Percentiles rank a stretch among this genome's conserved stretches.
These are phyloP conservation scores for Tuctoria greenei DNA, from an alignment of 176 grass and related monocot genomes.

Conservation along the genomic window DNA sequence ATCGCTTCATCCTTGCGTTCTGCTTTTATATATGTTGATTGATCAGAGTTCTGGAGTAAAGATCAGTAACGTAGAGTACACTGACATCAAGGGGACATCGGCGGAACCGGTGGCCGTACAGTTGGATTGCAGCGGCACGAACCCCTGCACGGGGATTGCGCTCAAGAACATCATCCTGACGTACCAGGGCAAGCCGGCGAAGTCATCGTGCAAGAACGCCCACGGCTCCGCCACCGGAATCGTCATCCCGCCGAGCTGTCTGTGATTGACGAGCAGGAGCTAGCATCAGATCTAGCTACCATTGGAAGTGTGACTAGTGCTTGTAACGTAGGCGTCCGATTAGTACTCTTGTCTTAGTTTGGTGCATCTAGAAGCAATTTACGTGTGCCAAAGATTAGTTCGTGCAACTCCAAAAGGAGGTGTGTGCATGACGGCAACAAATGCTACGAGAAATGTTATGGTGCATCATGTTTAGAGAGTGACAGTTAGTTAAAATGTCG, in stretches of 20 bases:
- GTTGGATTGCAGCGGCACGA: slow-evolving; percentile 62
- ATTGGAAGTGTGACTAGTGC: no score
- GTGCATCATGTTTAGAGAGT: no score
- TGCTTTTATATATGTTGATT: neutral
- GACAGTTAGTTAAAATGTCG: no score
- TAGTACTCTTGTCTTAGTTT: no score
- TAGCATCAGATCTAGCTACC: no score
- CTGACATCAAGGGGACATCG: slow-evolving; percentile 47
- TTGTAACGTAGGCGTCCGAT: no score
- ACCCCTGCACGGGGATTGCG: slow-evolving; percentile 49
- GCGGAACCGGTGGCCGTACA: slow-evolving; percentile 49
- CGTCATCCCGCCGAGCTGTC: slow-evolving; percentile 55
- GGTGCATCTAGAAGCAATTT: no score
- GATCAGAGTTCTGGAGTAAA: slow-evolving; percentile 56
- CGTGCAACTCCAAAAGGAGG: no score
- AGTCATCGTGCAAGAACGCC: slow-evolving; percentile 53
- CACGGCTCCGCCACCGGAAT: slow-evolving; percentile 29
- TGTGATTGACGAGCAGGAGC: neutral
- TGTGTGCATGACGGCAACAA: no score
- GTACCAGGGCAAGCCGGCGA: slow-evolving; percentile 32
- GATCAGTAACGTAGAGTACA: slow-evolving; percentile 54
- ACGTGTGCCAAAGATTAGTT: no score
- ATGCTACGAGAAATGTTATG: no score
- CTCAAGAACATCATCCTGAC: slow-evolving; percentile 48
- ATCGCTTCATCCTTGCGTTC: no score